Base-by-base conservation (phyloP, 768 basidiomycete genomes). In the Boletus coccyginus region DNA sequence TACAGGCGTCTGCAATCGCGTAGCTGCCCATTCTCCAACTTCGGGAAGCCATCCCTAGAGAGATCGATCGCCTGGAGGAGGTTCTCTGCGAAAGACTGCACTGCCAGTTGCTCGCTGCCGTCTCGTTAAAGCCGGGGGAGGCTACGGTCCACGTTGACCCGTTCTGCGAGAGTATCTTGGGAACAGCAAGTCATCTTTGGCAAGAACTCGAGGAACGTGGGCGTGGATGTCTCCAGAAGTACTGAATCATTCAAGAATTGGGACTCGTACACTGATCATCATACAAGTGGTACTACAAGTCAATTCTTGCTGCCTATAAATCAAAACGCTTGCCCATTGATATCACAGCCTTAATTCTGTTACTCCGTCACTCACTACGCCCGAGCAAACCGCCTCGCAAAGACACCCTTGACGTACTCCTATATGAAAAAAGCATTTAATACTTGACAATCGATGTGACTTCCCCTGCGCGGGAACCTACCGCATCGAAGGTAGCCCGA, bases 1-100 rank as follows among this genome's bases (percentile, higher is more conserved):
- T 66, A 1, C 81, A 79, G 14, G 80, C 80, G 58, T 87, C 87
- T 10, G 85, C 85, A 52, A 81, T 79, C 41, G 79, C 82, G 65
- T 77, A 88, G 50, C 79, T 73, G 31, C 72, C 62, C 12, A 62
- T 62, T 55, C 79, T 45, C 70, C 81, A 0, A 43, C 59, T 36
- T 80, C 79, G 1, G 79, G 81, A 71, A 21, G 21, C 21, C 21
- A 21, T 5, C 56, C 60, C 65, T 86, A 83, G 24, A 87, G 55
- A 13, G 68, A 64, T 44, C 78, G 49, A 86, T 64, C 0, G 67
- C 80, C 36, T 62, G 63, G 40, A 79, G 66, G 38, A 82, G 24
- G 2, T 35, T 50, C 29, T 53, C 21, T 21, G 21, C 21, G 21
- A 21, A 21, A 21, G 21, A 21, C 21, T 21, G 21, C 21, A 21